Percentiles rank a stretch among this genome's conserved stretches.
Evolutionary conservation across 768 basidiomycete genomes (phyloP).

Genomic region (Glaciozyma martinii): DNA sequence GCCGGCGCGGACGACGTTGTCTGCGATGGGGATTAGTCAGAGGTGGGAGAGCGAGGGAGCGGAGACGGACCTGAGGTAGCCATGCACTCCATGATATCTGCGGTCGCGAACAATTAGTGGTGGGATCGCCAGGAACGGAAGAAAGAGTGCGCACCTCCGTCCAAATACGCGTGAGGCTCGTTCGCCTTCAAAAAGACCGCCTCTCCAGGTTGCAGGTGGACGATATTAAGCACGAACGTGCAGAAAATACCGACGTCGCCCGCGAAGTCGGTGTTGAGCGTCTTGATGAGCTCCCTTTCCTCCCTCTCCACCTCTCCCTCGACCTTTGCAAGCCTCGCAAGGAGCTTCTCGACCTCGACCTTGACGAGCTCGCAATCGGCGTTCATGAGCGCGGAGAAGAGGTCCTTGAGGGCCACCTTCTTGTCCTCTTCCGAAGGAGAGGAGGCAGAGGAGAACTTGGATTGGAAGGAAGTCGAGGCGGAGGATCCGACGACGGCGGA

Average conservation of each 20-base stretch:
- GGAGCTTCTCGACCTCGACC: conserved; percentile 51
- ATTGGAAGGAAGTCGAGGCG: conserved; percentile 46
- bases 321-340: conserved; percentile 53
- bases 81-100: conserved; percentile 99
- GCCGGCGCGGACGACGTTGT: conserved; percentile 97
- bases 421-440: conserved; percentile 40
- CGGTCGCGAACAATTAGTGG: neutral
- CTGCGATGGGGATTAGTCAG: conserved; percentile 37
- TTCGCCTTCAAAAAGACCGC: conserved; percentile 93
- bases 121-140: no score
- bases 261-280: conserved; percentile 62
- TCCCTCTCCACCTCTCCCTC: conserved; percentile 46
- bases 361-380: conserved; percentile 52
- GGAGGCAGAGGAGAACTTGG: conserved; percentile 48
- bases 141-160: conserved; percentile 60
- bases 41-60: neutral
- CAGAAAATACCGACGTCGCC: conserved; percentile 91
- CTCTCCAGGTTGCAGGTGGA: conserved; percentile 67
- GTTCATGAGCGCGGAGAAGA: conserved; percentile 80
- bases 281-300: conserved; percentile 48
- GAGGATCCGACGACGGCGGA: conserved; percentile 50
- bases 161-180: conserved; percentile 93
- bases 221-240: conserved; percentile 76
- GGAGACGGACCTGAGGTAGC: conserved; percentile 60
- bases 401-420: conserved; percentile 48